phyloP scores from a whole-genome alignment of 345 rosid genomes.

The Rhizophora apiculata region DNA sequence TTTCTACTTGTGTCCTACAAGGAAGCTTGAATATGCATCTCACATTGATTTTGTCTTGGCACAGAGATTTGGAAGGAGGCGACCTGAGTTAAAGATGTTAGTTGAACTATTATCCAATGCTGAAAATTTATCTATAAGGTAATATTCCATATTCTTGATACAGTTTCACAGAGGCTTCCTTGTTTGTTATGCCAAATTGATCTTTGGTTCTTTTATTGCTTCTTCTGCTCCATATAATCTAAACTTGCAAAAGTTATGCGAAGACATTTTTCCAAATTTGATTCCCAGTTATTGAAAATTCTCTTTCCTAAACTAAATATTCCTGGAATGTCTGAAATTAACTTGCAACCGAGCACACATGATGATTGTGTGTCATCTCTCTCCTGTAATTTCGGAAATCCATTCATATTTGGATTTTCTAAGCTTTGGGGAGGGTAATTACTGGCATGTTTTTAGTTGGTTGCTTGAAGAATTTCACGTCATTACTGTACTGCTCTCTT shows the following conservation, averaged over 20 bases:
- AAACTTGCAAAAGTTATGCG: no score
- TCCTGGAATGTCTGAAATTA: no score
- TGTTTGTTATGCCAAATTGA: background rate
- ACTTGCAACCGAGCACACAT: no score
- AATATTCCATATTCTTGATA: constrained; percentile 18
- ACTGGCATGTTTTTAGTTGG: background rate
- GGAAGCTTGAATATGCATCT: constrained; percentile 18
- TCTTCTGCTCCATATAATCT: no score
- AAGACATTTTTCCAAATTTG: no score
- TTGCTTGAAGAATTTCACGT: background rate
- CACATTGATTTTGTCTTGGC: constrained; percentile 14
- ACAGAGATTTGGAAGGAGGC: constrained; percentile 41
- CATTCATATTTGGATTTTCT: background rate
- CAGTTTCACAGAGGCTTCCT: background rate
- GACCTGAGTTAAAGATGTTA: constrained; percentile 37
- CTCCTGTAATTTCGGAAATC: no score
- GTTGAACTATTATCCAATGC: constrained; percentile 39
- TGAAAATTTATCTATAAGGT: constrained; percentile 45
- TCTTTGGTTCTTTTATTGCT: background rate
- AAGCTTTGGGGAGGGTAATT: background rate
- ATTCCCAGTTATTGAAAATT: no score
- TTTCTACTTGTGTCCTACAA: background rate
- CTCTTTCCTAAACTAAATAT: no score
- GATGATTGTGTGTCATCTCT: no score
- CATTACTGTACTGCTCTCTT: background rate